phyloP scores from a whole-genome alignment of 495 filamentous ascomycete species.

The Neurospora sp. region DNA sequence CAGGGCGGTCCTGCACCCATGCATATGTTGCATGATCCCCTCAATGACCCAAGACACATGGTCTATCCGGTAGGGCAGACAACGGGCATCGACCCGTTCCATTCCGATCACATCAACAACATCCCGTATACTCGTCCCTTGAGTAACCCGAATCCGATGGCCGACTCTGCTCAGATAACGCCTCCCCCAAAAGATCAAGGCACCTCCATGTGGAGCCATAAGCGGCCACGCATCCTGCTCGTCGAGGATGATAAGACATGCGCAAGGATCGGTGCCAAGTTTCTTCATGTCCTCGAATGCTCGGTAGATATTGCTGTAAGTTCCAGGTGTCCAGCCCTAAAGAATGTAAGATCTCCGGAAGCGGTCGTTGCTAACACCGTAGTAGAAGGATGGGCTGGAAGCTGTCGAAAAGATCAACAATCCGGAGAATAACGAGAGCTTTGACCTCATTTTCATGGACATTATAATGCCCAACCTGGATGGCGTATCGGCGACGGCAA shows the following conservation, averaged over 20 bases:
- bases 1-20: conserved; percentile 26
- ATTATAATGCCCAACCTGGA: conserved; percentile 98
- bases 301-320: conserved; percentile 85
- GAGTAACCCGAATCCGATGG: conserved; percentile 22
- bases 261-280: conserved; percentile 87
- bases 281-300: conserved; percentile 80
- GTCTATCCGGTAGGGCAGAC: conserved; percentile 87
- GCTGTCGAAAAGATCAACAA: conserved; percentile 85
- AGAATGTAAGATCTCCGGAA: background rate
- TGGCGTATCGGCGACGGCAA: conserved; percentile 86
- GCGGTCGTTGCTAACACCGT: background rate
- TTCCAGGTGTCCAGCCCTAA: conserved; percentile 5
- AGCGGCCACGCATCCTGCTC: conserved; percentile 75
- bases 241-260: conserved; percentile 96
- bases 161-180: conserved; percentile 17
- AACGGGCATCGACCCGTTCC: conserved; percentile 89
- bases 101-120: conserved; percentile 85
- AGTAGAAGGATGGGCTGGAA: conserved; percentile 62
- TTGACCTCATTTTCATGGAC: conserved; percentile 95
- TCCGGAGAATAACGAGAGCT: conserved; percentile 49
- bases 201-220: conserved; percentile 52
- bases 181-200: conserved; percentile 22
- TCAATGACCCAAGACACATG: conserved; percentile 65
- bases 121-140: conserved; percentile 65
- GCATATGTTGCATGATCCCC: conserved; percentile 33